These are phyloP conservation scores for Talaromyces sp. DNA, from an alignment of 2,329 filamentous ascomycete species.

Conservation along the genomic window DNA sequence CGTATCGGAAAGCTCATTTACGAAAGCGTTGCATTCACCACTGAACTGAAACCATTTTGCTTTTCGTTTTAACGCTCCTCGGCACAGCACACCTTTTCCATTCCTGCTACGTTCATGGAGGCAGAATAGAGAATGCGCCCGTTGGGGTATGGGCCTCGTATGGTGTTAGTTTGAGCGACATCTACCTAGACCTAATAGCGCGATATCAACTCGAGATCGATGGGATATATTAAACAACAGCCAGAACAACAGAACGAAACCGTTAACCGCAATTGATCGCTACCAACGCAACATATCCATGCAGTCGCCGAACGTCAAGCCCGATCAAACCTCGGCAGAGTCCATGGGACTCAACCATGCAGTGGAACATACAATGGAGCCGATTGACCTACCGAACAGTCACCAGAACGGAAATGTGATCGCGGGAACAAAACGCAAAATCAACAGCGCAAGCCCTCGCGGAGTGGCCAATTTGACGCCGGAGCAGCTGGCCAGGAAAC, in stretches of 20 bases:
- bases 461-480: conserved; percentile 84
- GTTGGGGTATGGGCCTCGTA: background rate
- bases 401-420: conserved; percentile 6
- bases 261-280: background rate
- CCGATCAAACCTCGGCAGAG: conserved; percentile 2
- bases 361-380: background rate
- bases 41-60: background rate
- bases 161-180: conserved; percentile 1
- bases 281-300: background rate
- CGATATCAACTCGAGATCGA: background rate
- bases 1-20: background rate
- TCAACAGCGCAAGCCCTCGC: conserved; percentile 47
- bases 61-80: background rate
- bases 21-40: background rate
- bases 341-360: background rate
- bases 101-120: background rate
- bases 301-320: conserved; percentile 11
- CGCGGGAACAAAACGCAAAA: conserved; percentile 40
- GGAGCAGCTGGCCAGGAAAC: conserved; percentile 81
- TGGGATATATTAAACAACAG: background rate
- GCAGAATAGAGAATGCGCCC: background rate
- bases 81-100: background rate
- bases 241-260: background rate
- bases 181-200: background rate
- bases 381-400: background rate